Percentiles rank a stretch among this genome's conserved stretches.
Evolutionary conservation across 208 protist species (phyloP).

Genomic region (Crithidia mellificae): DNA sequence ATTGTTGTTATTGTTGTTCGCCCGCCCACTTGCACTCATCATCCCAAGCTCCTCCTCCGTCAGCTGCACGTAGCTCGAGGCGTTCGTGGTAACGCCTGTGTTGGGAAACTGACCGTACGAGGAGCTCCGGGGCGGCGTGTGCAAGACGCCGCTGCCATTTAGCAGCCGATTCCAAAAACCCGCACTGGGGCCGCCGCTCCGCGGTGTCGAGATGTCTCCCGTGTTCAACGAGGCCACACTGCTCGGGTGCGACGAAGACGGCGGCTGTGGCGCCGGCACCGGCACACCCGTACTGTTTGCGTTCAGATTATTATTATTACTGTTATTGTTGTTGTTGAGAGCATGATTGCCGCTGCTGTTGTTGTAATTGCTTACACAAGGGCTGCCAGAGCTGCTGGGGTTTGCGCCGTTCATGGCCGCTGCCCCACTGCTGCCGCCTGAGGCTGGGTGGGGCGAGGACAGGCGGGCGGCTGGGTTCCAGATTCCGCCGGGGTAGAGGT

Average conservation of each 20-base stretch:
- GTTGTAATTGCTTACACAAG: too few relatives aligned
- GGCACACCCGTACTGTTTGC: too few relatives aligned
- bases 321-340: too few relatives aligned
- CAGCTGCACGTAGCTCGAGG: slow-evolving; percentile 32
- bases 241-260: not conserved
- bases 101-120: not conserved
- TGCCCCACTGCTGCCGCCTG: not conserved
- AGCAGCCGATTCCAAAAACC: slow-evolving; percentile 26
- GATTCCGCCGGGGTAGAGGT: slow-evolving; percentile 29
- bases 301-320: too few relatives aligned
- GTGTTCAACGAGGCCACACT: slow-evolving; percentile 15
- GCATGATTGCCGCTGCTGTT: too few relatives aligned
- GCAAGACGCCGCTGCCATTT: slow-evolving; percentile 13
- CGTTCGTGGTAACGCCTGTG: slow-evolving; percentile 22
- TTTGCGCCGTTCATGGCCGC: too few relatives aligned
- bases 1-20: too few relatives aligned
- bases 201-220: slow-evolving; percentile 21
- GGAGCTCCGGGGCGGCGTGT: slow-evolving; percentile 9
- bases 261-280: not conserved
- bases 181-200: slow-evolving; percentile 9
- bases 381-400: too few relatives aligned
- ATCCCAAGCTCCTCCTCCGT: slow-evolving; percentile 28
- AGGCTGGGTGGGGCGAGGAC: not conserved
- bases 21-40: slow-evolving; percentile 9
- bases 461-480: slow-evolving; percentile 22